These are phyloP conservation scores for Epichloe festucae DNA, from an alignment of 2,329 filamentous ascomycete species.

Conservation along the genomic window DNA sequence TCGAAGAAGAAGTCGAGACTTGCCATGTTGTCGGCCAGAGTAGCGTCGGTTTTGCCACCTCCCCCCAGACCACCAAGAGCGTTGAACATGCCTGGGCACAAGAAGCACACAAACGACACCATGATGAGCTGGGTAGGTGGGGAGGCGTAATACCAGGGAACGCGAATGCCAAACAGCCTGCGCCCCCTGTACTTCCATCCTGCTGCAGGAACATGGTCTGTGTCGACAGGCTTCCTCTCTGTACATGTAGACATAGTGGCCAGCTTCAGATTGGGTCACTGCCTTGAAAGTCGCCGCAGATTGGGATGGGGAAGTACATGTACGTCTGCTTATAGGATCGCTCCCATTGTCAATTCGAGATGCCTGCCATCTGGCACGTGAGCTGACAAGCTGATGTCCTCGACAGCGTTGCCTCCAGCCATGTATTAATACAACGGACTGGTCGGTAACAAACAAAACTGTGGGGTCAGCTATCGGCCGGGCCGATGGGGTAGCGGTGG, in stretches of 20 bases:
- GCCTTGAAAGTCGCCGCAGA: no score
- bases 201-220: constrained; percentile 22
- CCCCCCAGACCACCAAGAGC: constrained; percentile 48
- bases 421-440: no score
- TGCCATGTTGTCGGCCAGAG: constrained; percentile 25
- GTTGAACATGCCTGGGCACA: constrained; percentile 64
- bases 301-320: no score
- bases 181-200: constrained; percentile 46
- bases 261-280: background rate
- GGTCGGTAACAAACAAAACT: no score
- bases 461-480: no score
- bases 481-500: no score
- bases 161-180: constrained; percentile 35
- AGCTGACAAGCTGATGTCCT: no score
- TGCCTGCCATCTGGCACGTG: no score
- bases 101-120: constrained; percentile 42
- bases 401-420: no score
- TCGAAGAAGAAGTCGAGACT: constrained; percentile 1
- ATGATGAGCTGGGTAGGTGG: constrained; percentile 58
- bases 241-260: constrained; percentile 2
- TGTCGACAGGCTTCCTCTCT: background rate
- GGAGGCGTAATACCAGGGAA: constrained; percentile 57
- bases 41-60: constrained; percentile 37
- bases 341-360: no score
- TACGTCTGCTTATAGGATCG: no score